Conservation (phyloP, 2,329 filamentous ascomycete species). For the Talaromyces atroroseus region DNA sequence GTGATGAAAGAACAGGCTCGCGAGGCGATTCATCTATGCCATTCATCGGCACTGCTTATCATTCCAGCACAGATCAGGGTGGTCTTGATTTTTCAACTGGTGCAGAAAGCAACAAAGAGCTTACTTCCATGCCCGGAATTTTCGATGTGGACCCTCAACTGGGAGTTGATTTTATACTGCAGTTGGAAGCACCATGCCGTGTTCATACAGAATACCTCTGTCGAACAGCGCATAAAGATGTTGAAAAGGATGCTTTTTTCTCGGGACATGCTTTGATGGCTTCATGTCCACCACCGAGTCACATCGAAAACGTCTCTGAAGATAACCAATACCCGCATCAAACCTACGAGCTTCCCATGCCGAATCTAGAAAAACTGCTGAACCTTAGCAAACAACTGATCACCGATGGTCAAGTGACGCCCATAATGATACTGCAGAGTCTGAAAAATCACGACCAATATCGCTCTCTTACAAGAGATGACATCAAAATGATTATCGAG, state of each 20-base stretch:
- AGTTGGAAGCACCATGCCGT: conserved; percentile 50
- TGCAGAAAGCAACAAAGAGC: neutral
- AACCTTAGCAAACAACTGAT: conserved; percentile 78
- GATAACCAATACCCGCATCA: conserved; percentile 58
- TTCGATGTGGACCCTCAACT: conserved; percentile 44
- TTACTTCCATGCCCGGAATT: conserved; percentile 26
- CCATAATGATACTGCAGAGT: conserved; percentile 90
- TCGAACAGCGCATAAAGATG: conserved; percentile 60
- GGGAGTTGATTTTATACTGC: conserved; percentile 44
- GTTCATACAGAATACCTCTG: conserved; percentile 73
- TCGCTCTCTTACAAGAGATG: conserved; percentile 57
- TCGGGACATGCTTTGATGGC: conserved; percentile 94
- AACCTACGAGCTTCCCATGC: conserved; percentile 73
- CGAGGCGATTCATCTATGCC: conserved; percentile 19
- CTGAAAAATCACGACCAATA: conserved; percentile 68
- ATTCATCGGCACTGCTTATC: neutral
- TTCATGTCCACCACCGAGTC: conserved; percentile 70
- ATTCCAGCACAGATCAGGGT: conserved; percentile 8
- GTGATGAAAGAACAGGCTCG: conserved; percentile 25
- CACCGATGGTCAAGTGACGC: conserved; percentile 77
- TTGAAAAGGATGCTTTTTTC: conserved; percentile 58
- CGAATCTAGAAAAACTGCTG: conserved; percentile 72
- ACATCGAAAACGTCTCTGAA: conserved; percentile 50
- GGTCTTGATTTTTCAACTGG: conserved; percentile 8
- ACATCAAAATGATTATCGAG: conserved; percentile 66